Conservation (phyloP, 768 basidiomycete species). For the Thelephora aurantiotincta region DNA sequence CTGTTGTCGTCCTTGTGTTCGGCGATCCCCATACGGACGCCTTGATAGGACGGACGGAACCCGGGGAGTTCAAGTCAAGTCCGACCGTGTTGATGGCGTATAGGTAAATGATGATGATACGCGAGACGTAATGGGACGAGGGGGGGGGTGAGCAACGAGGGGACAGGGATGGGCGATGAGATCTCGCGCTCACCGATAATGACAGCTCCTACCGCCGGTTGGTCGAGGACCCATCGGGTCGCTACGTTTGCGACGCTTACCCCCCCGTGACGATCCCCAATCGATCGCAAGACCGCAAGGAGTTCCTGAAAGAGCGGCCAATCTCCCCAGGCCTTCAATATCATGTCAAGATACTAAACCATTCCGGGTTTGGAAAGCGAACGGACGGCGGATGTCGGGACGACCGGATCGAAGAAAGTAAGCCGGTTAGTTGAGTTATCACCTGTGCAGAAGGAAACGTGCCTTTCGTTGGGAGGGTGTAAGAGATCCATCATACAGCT, state of each 20-base stretch:
- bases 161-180: slow-evolving; percentile 2
- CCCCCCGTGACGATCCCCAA: slow-evolving; percentile 54
- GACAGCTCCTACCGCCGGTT: slow-evolving; percentile 62
- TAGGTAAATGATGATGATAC: no score
- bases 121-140: background rate
- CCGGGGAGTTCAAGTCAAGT: background rate
- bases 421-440: no score
- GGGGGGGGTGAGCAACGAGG: background rate
- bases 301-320: slow-evolving; percentile 68
- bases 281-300: slow-evolving; percentile 37
- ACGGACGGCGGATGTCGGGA: background rate
- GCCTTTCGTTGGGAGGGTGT: slow-evolving; percentile 81
- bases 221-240: slow-evolving; percentile 74
- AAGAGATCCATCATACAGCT: slow-evolving; percentile 49
- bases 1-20: slow-evolving; percentile 62
- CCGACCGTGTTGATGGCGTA: no score
- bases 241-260: slow-evolving; percentile 67
- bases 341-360: slow-evolving; percentile 69
- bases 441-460: slow-evolving; percentile 6
- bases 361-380: background rate
- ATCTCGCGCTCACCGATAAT: slow-evolving; percentile 41
- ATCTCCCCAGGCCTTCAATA: slow-evolving; percentile 62
- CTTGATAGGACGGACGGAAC: slow-evolving; percentile 19
- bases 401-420: background rate
- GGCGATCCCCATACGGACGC: slow-evolving; percentile 59